Conservation (phyloP, 371 early-diverging fungal species). For the Mucor irregularis region DNA sequence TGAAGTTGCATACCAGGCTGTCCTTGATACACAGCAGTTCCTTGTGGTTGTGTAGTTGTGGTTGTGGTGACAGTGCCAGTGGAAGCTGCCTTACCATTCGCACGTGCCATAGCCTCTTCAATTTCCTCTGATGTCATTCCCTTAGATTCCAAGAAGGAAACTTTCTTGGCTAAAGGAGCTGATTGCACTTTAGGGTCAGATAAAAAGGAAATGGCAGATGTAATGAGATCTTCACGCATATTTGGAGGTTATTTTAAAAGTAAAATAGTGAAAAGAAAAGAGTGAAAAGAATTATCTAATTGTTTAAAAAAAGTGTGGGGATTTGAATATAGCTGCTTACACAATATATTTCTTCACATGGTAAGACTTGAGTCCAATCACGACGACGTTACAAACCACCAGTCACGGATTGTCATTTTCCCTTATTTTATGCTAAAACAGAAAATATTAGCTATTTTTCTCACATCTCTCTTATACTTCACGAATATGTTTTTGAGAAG, state of each 20-base stretch:
- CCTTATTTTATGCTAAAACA: too few relatives aligned
- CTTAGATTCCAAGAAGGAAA: conserved; percentile 94
- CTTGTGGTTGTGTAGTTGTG: neutral
- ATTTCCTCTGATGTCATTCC: conserved; percentile 93
- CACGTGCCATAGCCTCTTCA: conserved; percentile 82
- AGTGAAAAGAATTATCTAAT: neutral
- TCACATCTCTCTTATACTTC: too few relatives aligned
- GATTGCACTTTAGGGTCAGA: conserved; percentile 90
- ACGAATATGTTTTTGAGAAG: conserved; percentile 1
- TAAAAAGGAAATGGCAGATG: conserved; percentile 89
- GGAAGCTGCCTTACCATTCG: conserved; percentile 40
- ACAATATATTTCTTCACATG: neutral
- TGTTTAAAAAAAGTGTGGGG: conserved; percentile 14
- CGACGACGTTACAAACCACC: too few relatives aligned
- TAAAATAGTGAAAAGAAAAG: neutral
- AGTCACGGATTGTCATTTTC: too few relatives aligned
- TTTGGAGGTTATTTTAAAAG: neutral
- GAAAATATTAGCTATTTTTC: too few relatives aligned
- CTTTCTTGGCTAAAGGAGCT: conserved; percentile 84
- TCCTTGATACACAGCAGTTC: conserved; percentile 14
- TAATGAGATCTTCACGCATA: conserved; percentile 81
- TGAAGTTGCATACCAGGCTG: conserved; percentile 30
- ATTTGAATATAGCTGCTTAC: conserved; percentile 10
- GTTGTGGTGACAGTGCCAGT: conserved; percentile 28
- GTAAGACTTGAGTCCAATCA: too few relatives aligned